These are phyloP conservation scores for Pneumocystis carinii DNA, from an alignment of 1,139 yeast species.

Conservation along the genomic window DNA sequence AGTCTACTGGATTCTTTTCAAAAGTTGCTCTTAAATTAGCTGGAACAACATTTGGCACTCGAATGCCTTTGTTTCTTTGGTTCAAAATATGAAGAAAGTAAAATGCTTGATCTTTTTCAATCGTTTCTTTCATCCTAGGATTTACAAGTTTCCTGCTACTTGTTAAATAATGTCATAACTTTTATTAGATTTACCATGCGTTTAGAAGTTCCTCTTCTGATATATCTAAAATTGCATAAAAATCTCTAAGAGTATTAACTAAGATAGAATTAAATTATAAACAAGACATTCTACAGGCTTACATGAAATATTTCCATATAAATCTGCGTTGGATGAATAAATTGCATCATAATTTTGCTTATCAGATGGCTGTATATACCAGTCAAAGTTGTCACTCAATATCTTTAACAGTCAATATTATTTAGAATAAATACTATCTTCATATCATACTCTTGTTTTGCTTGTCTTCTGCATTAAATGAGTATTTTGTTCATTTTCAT, in stretches of 20 bases:
- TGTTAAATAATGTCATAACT: background rate
- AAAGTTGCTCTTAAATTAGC: slow-evolving; percentile 81
- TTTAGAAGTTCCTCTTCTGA: slow-evolving; percentile 78
- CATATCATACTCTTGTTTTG: background rate
- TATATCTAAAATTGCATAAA: slow-evolving; percentile 59
- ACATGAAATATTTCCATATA: slow-evolving; percentile 63
- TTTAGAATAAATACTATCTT: background rate
- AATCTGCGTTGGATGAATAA: slow-evolving; percentile 60
- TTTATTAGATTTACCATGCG: slow-evolving; percentile 45
- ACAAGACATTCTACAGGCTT: slow-evolving; percentile 1
- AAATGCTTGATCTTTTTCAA: slow-evolving; percentile 83
- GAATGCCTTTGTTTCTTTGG: slow-evolving; percentile 74
- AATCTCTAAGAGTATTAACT: slow-evolving; percentile 48
- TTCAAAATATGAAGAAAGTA: slow-evolving; percentile 81
- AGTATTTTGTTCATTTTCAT: slow-evolving; percentile 2
- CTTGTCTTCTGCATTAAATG: background rate
- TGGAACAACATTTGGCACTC: slow-evolving; percentile 91
- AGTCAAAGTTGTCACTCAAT: slow-evolving; percentile 62
- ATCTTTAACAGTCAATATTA: slow-evolving; percentile 18
- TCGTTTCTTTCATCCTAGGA: slow-evolving; percentile 72
- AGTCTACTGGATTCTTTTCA: slow-evolving; percentile 70
- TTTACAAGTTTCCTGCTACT: slow-evolving; percentile 49
- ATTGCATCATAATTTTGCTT: slow-evolving; percentile 63
- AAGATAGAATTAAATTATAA: background rate
- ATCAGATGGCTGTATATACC: slow-evolving; percentile 91